These are phyloP conservation scores for Metahyphopichia silvanorum DNA, from an alignment of 805 yeast species.

Conservation along the genomic window DNA sequence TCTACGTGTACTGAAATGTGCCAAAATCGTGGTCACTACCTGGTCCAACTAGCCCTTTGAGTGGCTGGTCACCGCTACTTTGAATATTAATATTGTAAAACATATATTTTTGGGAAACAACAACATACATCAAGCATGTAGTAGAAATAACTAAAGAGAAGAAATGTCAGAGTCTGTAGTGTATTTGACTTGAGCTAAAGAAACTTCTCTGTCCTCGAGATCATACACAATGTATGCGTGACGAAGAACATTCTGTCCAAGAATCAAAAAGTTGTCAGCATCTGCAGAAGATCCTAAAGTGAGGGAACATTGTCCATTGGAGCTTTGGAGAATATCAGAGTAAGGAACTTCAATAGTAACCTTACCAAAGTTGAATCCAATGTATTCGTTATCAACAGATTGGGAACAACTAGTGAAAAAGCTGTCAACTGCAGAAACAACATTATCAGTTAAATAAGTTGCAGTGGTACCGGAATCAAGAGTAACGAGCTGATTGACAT, in stretches of 20 bases:
- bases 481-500: slow-evolving; percentile 1
- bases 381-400: background rate
- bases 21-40: too few species aligned
- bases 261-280: slow-evolving; percentile 6
- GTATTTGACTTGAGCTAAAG: slow-evolving; percentile 11
- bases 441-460: slow-evolving; percentile 1
- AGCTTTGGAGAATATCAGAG: slow-evolving; percentile 1
- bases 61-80: too few species aligned
- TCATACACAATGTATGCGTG: slow-evolving; percentile 14
- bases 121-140: too few species aligned
- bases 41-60: too few species aligned
- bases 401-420: background rate
- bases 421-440: background rate
- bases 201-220: slow-evolving; percentile 9
- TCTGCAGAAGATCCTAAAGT: slow-evolving; percentile 6
- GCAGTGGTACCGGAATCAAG: slow-evolving; percentile 6
- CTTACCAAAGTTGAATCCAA: slow-evolving; percentile 4
- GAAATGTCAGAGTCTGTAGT: slow-evolving; percentile 20
- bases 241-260: slow-evolving; percentile 15
- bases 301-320: background rate
- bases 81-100: too few species aligned
- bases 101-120: too few species aligned
- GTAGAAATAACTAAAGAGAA: too few species aligned
- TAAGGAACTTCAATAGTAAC: slow-evolving; percentile 6
- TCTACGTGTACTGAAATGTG: too few species aligned